Evolutionary conservation across 768 basidiomycete genomes (phyloP).

Genomic region (Podaxis rugospora): DNA sequence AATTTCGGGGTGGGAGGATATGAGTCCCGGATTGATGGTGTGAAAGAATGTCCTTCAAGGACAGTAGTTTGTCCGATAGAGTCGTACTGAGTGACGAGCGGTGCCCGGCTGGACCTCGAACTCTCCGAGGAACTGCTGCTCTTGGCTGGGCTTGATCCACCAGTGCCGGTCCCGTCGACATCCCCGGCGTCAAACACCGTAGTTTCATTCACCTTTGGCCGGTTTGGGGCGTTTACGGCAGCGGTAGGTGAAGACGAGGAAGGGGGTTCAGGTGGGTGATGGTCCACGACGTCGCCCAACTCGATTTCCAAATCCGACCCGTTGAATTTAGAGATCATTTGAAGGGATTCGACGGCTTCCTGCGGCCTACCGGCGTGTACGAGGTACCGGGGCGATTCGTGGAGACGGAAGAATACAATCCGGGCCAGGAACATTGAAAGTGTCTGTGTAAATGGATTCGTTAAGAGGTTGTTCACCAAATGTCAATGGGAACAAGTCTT

Average conservation of each 20-base stretch:
- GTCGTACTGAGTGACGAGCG: conserved; percentile 6
- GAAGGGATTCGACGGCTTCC: conserved; percentile 81
- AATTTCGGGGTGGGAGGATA: neutral
- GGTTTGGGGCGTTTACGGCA: conserved; percentile 15
- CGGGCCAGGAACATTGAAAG: conserved; percentile 83
- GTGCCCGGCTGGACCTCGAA: neutral
- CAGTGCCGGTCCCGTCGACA: conserved; percentile 19
- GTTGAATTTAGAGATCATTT: conserved; percentile 84
- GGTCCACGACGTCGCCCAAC: conserved; percentile 64
- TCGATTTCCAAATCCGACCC: conserved; percentile 65
- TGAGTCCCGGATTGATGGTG: neutral
- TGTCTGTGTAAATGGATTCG: conserved; percentile 48
- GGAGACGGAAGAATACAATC: conserved; percentile 84
- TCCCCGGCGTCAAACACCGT: conserved; percentile 30
- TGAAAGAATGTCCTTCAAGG: conserved; percentile 8
- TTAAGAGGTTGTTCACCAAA: neutral
- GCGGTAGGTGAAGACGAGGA: conserved; percentile 2
- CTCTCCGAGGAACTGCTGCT: neutral
- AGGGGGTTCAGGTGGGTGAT: conserved; percentile 23
- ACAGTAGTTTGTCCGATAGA: neutral
- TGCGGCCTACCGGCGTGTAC: conserved; percentile 82
- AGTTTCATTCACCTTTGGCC: conserved; percentile 17
- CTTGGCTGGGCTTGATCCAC: conserved; percentile 9
- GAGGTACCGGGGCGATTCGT: conserved; percentile 93
- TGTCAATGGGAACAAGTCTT: neutral